Conservation (phyloP, 2,329 filamentous ascomycete species). For the Ophiobolus disseminans region DNA sequence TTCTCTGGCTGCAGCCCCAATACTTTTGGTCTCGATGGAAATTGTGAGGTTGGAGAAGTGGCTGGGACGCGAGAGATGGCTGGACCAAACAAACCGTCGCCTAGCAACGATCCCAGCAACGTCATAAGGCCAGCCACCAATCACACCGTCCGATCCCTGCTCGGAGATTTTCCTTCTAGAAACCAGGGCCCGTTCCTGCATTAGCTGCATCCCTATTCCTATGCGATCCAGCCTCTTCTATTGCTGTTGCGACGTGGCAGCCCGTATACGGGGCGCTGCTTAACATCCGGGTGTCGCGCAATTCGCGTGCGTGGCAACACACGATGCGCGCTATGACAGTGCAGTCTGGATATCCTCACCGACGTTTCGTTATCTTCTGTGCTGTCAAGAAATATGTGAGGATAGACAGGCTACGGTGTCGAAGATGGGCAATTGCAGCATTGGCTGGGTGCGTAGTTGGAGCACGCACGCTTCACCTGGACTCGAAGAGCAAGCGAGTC, state of each 20-base stretch:
- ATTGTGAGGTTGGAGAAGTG: conserved; percentile 45
- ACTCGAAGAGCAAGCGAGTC: no score
- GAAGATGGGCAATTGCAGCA: no score
- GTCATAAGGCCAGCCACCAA: conserved; percentile 34
- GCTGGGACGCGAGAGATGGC: conserved; percentile 39
- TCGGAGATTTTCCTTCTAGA: conserved; percentile 16
- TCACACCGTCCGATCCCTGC: conserved; percentile 14
- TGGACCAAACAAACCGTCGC: conserved; percentile 30
- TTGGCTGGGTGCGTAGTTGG: no score
- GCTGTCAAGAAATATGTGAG: no score
- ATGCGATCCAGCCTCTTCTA: conserved; percentile 35
- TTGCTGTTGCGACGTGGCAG: conserved; percentile 35
- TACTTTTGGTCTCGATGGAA: conserved; percentile 43
- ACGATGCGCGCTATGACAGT: no score
- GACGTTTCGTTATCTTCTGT: no score
- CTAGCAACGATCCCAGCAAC: conserved; percentile 26
- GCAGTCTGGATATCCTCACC: no score
- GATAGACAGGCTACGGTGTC: no score
- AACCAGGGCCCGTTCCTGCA: conserved; percentile 30
- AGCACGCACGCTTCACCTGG: no score
- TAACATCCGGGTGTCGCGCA: background rate
- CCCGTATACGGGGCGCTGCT: background rate
- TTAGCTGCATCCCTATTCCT: conserved; percentile 18
- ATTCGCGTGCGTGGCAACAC: background rate
- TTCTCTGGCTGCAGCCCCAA: conserved; percentile 34